Base-by-base conservation (phyloP, 2,329 filamentous ascomycete genomes). In the Furcasterigmium furcatum region DNA sequence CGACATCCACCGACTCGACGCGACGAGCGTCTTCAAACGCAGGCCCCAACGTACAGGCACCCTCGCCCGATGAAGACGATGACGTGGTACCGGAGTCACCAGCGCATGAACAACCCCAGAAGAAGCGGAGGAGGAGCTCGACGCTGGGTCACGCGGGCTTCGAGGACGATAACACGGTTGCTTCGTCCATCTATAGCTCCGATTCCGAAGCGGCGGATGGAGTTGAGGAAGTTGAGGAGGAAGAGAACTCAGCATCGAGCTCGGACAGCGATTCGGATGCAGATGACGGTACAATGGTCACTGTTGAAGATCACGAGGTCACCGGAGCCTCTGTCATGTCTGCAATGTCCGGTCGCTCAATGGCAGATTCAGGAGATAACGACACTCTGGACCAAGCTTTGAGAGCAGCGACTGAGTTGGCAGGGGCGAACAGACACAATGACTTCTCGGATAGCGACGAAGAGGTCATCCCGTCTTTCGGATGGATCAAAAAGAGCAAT, bases 261-360 rank as follows among this genome's bases (percentile, higher is more conserved):
- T 67, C 65, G 3, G 74, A 71, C 20, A 78, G 74, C 38, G 71
- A 72, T 41, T 78, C 77, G 9, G 78, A 87, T 50, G 85, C 88
- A 36, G 84, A 85, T 41, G 86, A 88, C 52, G 86, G 83, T 24
- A 91, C 88, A 1, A 85, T 88, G 64, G 89, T 91, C 83, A 92
- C 85, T 29, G 72, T 95, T 38, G 88, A 92, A 48, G 74, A 88
- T 16, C 88, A 94, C 46, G 87, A 91, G 55, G 79, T 85, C 51
- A 90, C 86, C 2, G 80, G 81, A 25, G 84, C 80, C 21, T 87
- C 86, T 14, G 69, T 81, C 38, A 79, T 74, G 38, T 87, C 86
- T 9, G 72, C 80, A 35, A 79, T 74, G 35, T 87, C 86, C 8
- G 73, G 75, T 3, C 77, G 78, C 21, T 81, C 79, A 19, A 71